Conservation (phyloP, 768 basidiomycete genomes). For the Rhizopogon sp. region DNA sequence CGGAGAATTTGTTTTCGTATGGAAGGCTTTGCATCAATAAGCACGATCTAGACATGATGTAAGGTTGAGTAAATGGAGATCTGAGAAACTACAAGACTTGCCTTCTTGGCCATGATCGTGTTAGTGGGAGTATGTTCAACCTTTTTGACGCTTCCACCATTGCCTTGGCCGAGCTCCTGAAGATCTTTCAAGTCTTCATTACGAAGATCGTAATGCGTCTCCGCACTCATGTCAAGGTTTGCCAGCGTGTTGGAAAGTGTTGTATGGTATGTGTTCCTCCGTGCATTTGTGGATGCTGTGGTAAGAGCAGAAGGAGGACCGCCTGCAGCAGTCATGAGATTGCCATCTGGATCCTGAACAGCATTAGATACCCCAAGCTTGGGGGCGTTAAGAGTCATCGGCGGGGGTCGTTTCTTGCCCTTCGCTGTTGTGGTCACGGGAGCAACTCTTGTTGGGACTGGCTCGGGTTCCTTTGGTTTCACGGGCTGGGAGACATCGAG, state of each 20-base stretch:
- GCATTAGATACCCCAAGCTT: constrained; percentile 43
- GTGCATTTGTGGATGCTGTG: constrained; percentile 45
- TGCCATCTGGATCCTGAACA: constrained; percentile 30
- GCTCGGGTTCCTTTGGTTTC: constrained; percentile 34
- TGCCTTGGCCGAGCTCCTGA: constrained; percentile 90
- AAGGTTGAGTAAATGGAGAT: neutral
- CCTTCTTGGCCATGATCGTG: constrained; percentile 98
- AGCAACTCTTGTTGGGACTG: constrained; percentile 44
- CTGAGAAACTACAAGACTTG: constrained; percentile 27
- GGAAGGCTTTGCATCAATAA: constrained; percentile 94
- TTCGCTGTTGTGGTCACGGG: constrained; percentile 34
- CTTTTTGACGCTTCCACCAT: constrained; percentile 96
- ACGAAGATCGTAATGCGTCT: constrained; percentile 78
- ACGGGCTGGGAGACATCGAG: constrained; percentile 52
- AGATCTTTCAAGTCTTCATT: constrained; percentile 90
- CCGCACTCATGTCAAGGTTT: constrained; percentile 79
- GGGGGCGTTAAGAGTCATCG: constrained; percentile 76
- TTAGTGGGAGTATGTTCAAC: constrained; percentile 90
- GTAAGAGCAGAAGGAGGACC: constrained; percentile 49
- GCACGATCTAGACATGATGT: constrained; percentile 62
- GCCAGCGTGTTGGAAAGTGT: constrained; percentile 81
- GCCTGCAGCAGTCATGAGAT: constrained; percentile 42
- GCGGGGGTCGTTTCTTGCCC: constrained; percentile 72
- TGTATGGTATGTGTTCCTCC: constrained; percentile 72
- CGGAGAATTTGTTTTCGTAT: constrained; percentile 97